Conservation (phyloP, 495 filamentous ascomycete genomes). For the Aspergillus diversus region DNA sequence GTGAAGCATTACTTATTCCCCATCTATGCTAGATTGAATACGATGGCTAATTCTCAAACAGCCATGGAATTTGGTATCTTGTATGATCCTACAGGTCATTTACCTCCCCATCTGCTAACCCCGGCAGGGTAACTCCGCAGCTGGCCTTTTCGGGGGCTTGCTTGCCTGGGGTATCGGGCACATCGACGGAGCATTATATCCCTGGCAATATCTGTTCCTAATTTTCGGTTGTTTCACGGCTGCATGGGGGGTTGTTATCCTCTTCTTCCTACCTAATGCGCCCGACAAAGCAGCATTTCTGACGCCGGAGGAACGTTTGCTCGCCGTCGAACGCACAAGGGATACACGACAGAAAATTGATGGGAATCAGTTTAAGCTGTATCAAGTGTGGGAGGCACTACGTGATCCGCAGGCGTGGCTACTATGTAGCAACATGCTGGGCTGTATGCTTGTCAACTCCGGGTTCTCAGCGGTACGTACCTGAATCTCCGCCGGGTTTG, state of each 20-base stretch:
- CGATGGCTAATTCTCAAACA: slow-evolving; percentile 1
- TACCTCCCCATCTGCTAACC: not conserved
- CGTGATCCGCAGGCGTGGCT: slow-evolving; percentile 16
- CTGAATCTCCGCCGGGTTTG: not conserved
- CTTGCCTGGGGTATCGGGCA: slow-evolving; percentile 8
- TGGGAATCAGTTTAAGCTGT: not conserved
- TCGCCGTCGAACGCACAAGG: not conserved
- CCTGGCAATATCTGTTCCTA: slow-evolving; percentile 12
- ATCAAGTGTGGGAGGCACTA: slow-evolving; percentile 7
- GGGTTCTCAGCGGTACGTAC: not conserved
- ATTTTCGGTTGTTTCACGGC: slow-evolving; percentile 7
- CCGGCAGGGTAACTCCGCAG: not conserved
- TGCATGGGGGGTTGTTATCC: not conserved
- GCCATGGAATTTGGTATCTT: not conserved
- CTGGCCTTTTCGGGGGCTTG: slow-evolving; percentile 6
- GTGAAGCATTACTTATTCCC: not conserved
- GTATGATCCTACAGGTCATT: not conserved
- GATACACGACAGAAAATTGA: not conserved
- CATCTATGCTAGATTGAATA: not conserved
- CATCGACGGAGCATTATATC: not conserved
- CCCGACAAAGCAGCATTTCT: slow-evolving; percentile 6
- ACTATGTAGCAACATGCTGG: not conserved
- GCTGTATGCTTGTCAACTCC: not conserved
- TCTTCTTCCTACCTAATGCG: slow-evolving; percentile 2
- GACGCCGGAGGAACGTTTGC: not conserved